Evolutionary conservation across 345 rosid genomes (phyloP).

Genomic region (Stellera chamaejasme): DNA sequence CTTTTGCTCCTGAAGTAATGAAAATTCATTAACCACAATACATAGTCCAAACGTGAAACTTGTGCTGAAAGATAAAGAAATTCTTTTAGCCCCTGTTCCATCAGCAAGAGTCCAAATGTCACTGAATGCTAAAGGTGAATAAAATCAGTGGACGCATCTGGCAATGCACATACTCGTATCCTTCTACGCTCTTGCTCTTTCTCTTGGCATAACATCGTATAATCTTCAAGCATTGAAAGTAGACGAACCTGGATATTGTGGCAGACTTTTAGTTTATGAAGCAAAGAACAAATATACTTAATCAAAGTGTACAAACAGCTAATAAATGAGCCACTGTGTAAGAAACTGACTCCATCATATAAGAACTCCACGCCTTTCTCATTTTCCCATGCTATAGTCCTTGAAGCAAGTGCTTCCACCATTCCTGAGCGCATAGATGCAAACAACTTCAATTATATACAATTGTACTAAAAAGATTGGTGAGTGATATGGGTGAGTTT

Average conservation of each 20-base stretch:
- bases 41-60: neutral
- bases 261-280: conserved; percentile 5
- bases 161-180: conserved; percentile 43
- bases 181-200: conserved; percentile 94
- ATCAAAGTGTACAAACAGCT: neutral
- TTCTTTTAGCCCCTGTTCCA: neutral
- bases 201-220: conserved; percentile 66
- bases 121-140: conserved; percentile 4
- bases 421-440: conserved; percentile 38
- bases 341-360: conserved; percentile 80
- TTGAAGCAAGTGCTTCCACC: conserved; percentile 84
- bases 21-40: conserved; percentile 1
- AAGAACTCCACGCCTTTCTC: conserved; percentile 73
- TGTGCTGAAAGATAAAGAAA: neutral
- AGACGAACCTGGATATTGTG: conserved; percentile 50
- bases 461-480: neutral
- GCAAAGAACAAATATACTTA: neutral
- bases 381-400: conserved; percentile 82
- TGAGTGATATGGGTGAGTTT: neutral
- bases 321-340: neutral
- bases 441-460: conserved; percentile 8
- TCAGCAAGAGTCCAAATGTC: neutral
- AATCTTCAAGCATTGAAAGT: conserved; percentile 89
- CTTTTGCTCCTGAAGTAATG: conserved; percentile 76
- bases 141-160: neutral